These are phyloP conservation scores for Barnettozyma pratensis DNA, from an alignment of 805 yeast species.

Conservation along the genomic window DNA sequence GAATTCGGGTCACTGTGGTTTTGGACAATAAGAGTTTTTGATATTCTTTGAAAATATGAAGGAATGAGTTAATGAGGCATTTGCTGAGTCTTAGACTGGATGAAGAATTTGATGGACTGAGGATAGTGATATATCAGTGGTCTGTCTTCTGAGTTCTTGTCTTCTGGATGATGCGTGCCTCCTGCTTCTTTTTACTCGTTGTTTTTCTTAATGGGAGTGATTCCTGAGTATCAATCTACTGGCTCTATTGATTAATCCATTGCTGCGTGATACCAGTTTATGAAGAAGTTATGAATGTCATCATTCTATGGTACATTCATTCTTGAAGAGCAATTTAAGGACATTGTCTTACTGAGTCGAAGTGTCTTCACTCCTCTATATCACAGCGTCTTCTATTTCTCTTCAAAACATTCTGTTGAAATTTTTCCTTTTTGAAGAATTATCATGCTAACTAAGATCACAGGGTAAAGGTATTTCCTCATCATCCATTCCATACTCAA, in stretches of 20 bases:
- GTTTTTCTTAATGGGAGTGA: not conserved
- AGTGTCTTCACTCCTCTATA: not conserved
- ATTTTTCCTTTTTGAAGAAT: constrained; percentile 1
- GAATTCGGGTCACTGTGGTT: constrained; percentile 26
- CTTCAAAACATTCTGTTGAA: constrained; percentile 6
- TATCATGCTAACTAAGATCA: constrained; percentile 36
- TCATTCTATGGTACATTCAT: constrained; percentile 1
- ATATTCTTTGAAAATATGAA: not conserved
- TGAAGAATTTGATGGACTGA: not conserved
- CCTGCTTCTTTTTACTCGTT: not conserved
- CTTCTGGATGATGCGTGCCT: too few species aligned
- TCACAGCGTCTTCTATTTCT: not conserved
- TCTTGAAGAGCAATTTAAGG: not conserved
- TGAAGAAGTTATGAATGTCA: constrained; percentile 9
- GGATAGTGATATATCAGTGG: not conserved
- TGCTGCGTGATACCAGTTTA: constrained; percentile 53
- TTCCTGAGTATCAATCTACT: constrained; percentile 1
- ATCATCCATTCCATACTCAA: constrained; percentile 98
- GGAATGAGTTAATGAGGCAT: not conserved
- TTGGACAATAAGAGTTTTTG: not conserved
- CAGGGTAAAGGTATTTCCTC: constrained; percentile 99
- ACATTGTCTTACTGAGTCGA: not conserved
- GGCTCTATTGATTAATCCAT: not conserved
- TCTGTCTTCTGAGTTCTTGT: not conserved
- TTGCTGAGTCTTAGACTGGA: not conserved